Evolutionary conservation across 139 green algal species (phyloP), one percentile per base, ranked within the genome.

Genomic region (Chlamydomonas eustigma): DNA sequence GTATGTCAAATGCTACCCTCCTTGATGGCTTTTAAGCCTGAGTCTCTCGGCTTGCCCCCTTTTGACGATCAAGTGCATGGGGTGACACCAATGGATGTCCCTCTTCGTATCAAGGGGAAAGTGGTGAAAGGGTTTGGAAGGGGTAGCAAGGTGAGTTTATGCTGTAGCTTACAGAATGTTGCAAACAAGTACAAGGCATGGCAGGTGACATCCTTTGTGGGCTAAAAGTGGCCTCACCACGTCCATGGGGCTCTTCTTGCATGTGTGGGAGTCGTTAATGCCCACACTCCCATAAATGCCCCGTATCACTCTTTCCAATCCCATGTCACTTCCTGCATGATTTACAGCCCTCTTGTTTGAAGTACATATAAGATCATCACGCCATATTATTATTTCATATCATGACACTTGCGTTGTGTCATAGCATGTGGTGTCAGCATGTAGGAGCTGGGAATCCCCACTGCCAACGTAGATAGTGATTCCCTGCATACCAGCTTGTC

Each of bases 121-220:
- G 94, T 98, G 39, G 89, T 98, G 2, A 90, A 90, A 63, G 94
- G 94, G n/a, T 98, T 97, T 81, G 94, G 94, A 0, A 76, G 93
- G 18, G 94, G 94, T 2, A 90, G 83, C 33, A 94, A 93, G 80
- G 86, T 91, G 64, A 1, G 80, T 50, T n/a, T n/a, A n/a, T n/a
- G n/a, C n/a, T n/a, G n/a, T n/a, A n/a, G n/a, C n/a, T n/a, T n/a
- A n/a, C n/a, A n/a, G n/a, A n/a, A n/a, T n/a, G n/a, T n/a, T n/a
- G n/a, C n/a, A n/a, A n/a, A n/a, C n/a, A n/a, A n/a, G n/a, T n/a
- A n/a, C n/a, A n/a, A n/a, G n/a, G n/a, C n/a, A n/a, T n/a, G n/a
- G n/a, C n/a, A n/a, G n/a, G n/a, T n/a, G n/a, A n/a, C n/a, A n/a
- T n/a, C n/a, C n/a, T n/a, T n/a, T n/a, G n/a, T n/a, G n/a, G n/a